Base-by-base conservation (phyloP, 78 protist species). In the Dictyostelium purpureum region DNA sequence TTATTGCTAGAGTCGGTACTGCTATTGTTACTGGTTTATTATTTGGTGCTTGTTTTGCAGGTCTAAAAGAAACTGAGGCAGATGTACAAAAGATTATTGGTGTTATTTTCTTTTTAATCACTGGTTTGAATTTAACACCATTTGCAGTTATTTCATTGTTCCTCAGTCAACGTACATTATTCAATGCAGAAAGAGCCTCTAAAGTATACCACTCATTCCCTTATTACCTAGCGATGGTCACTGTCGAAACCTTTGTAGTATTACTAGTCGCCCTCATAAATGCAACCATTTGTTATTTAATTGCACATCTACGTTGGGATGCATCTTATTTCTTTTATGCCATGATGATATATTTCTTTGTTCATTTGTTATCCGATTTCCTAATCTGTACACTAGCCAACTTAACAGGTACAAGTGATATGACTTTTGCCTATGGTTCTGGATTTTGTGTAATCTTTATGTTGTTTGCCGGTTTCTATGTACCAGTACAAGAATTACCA, bases 391-490 rank as follows among this genome's bases (percentile, higher is more conserved):
- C 42, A 5, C 6, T 85, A 7, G 51, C 82, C 11, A 85, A 40
- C 42, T 6, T 85, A 4, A 85, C 92, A 2, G 79, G 63, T 33
- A 51, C 49, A 31, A 57, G 63, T 19, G 92, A 85, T 38, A 6
- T 69, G 1, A 56, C 92, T 1, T 85, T 85, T 61, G 70, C 92
- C 35, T 42, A 54, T 73, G 80, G 82, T 40, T 31, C 79, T 1
- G 52, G 70, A 43, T 45, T 85, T 1, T 45, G 59, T 57, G 66
- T 56, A 1, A 43, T 85, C 38, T 75, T 51, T n/a, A 79, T 71
- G 63, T 61, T 85, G 31, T 85, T 85, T 61, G 82, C 82, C 2
- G 92, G 92, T n/a, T 85, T 73, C 74, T 85, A 71, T 85, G 92
- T 85, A 11, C 80, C 92, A 26, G 59, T 65, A 0, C 33, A 73